These are phyloP conservation scores for Kernera saxatilis DNA, from an alignment of 345 rosid genomes.

Conservation along the genomic window DNA sequence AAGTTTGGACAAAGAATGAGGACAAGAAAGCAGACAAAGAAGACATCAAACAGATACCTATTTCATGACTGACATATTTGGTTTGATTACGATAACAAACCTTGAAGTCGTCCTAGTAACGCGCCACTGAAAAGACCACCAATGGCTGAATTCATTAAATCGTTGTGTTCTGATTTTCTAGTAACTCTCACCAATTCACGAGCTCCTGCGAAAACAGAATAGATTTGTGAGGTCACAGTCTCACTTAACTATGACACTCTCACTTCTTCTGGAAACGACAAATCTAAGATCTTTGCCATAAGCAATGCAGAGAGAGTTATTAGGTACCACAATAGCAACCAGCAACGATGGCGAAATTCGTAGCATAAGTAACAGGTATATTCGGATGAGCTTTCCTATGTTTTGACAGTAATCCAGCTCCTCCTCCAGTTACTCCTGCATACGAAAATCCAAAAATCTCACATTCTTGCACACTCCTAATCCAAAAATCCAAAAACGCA, in stretches of 20 bases:
- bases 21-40: no score
- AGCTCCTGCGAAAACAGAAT: conserved; percentile 43
- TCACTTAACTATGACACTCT: neutral
- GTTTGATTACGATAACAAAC: conserved; percentile 28
- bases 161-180: conserved; percentile 60
- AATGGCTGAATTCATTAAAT: conserved; percentile 60
- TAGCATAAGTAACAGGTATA: conserved; percentile 54
- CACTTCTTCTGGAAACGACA: neutral
- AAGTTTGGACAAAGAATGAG: neutral
- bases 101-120: conserved; percentile 77
- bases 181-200: conserved; percentile 66
- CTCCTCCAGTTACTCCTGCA: conserved; percentile 62
- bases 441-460: neutral
- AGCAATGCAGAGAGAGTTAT: neutral
- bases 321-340: conserved; percentile 68
- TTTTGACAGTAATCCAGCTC: conserved; percentile 57
- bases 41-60: neutral
- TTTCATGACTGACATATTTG: no score
- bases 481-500: neutral
- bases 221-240: neutral
- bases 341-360: conserved; percentile 60
- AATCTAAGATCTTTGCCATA: neutral
- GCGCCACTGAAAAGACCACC: conserved; percentile 79
- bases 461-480: neutral
- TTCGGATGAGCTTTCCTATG: conserved; percentile 56